Evolutionary conservation across 306 rosid genomes (phyloP).

Genomic region (Trichosanthes truncata): DNA sequence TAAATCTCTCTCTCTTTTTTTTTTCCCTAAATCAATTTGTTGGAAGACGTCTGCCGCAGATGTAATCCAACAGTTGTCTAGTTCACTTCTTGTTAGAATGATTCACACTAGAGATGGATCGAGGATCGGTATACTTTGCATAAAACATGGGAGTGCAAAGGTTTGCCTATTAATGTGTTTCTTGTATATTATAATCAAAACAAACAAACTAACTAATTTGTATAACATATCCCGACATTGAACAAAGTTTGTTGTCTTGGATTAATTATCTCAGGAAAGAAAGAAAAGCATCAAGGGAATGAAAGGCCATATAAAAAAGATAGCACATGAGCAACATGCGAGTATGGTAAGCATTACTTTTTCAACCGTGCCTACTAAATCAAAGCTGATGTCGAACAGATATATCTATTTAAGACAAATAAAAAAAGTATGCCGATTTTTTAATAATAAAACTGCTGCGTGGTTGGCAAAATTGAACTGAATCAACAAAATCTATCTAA

Average conservation of each 20-base stretch:
- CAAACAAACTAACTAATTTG: neutral
- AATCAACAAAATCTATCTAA: neutral
- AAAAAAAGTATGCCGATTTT: neutral
- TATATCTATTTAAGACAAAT: neutral
- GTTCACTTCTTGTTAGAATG: constrained; percentile 71
- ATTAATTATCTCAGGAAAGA: constrained; percentile 57
- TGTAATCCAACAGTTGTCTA: constrained; percentile 60
- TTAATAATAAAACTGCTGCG: neutral
- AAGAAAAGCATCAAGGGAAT: constrained; percentile 93
- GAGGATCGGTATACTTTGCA: constrained; percentile 67
- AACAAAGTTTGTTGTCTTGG: constrained; percentile 9
- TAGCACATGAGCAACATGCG: constrained; percentile 73
- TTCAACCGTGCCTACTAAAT: neutral
- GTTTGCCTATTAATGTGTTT: constrained; percentile 18
- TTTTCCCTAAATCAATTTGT: constrained; percentile 31
- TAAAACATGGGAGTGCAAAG: constrained; percentile 91
- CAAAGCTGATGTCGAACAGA: neutral
- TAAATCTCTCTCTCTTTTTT: neutral
- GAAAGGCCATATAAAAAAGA: constrained; percentile 51
- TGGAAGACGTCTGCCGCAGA: constrained; percentile 77
- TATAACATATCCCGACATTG: neutral
- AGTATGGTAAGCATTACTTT: constrained; percentile 51
- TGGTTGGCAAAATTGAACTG: neutral
- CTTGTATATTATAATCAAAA: neutral
- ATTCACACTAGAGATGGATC: constrained; percentile 87